Conservation (phyloP, 2,329 filamentous ascomycete species). For the Sporothrix brasiliensis region DNA sequence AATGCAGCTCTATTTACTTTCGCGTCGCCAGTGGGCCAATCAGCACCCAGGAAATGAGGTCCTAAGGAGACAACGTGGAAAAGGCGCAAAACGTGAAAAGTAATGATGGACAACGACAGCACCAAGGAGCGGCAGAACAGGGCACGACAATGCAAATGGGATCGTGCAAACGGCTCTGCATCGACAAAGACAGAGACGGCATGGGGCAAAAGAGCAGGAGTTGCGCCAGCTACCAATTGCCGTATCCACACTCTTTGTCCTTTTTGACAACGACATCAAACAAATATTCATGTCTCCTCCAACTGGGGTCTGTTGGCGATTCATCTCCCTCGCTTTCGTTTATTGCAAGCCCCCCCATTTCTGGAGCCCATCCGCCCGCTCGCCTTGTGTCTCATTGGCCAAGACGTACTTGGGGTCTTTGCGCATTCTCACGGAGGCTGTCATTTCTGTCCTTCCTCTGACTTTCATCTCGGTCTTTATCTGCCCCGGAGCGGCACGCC, state of each 20-base stretch:
- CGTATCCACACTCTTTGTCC: too few relatives aligned
- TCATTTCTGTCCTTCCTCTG: neutral
- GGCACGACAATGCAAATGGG: neutral
- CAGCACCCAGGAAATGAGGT: neutral
- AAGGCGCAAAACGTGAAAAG: neutral
- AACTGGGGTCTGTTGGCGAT: neutral
- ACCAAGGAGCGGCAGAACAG: neutral
- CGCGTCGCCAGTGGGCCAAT: slow-evolving; percentile 27
- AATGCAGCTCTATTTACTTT: slow-evolving; percentile 32
- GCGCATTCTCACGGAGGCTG: neutral
- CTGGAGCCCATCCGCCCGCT: neutral
- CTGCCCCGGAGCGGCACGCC: slow-evolving; percentile 9
- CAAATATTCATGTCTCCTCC: too few relatives aligned
- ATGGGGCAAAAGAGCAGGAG: neutral
- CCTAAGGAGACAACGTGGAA: neutral
- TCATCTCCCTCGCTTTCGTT: slow-evolving; percentile 15
- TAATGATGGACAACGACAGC: neutral
- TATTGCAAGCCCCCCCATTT: slow-evolving; percentile 10
- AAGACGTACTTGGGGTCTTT: neutral
- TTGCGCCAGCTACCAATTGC: too few relatives aligned
- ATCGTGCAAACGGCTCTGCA: neutral
- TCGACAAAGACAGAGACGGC: neutral
- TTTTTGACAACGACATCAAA: too few relatives aligned
- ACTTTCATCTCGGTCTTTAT: neutral
- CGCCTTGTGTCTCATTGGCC: slow-evolving; percentile 10